Evolutionary conservation across 352 stramenopile species (phyloP).

Genomic region (Pythium phragmitis): DNA sequence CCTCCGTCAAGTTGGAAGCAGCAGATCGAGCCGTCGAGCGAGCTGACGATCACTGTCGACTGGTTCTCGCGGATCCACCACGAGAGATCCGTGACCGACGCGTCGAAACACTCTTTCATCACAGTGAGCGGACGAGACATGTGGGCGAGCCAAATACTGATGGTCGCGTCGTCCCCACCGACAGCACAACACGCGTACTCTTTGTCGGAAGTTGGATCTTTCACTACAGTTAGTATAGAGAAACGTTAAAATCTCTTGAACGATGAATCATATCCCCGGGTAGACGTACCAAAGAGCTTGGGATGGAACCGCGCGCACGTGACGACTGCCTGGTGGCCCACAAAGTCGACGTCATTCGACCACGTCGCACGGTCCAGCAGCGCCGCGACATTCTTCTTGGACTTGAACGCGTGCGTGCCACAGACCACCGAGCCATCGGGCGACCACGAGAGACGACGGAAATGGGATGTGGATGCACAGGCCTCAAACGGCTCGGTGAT

Average conservation of each 20-base stretch:
- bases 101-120: conserved; percentile 84
- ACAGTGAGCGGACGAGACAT: conserved; percentile 71
- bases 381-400: conserved; percentile 85
- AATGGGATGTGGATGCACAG: conserved; percentile 80
- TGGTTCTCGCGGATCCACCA: conserved; percentile 47
- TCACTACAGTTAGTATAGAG: conserved; percentile 31
- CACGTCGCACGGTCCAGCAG: conserved; percentile 75
- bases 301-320: conserved; percentile 83
- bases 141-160: conserved; percentile 86
- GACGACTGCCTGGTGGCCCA: conserved; percentile 77
- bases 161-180: conserved; percentile 77
- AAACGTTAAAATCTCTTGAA: background rate
- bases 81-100: conserved; percentile 77
- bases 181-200: conserved; percentile 85
- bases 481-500: conserved; percentile 74
- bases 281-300: conserved; percentile 57
- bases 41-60: conserved; percentile 69
- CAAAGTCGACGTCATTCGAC: conserved; percentile 86
- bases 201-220: conserved; percentile 55
- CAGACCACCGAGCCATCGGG: conserved; percentile 79
- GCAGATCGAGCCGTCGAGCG: conserved; percentile 81
- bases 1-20: conserved; percentile 72
- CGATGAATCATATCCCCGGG: background rate
- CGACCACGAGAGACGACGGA: conserved; percentile 82
- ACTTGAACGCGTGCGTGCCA: conserved; percentile 82